Evolutionary conservation across 805 yeast genomes (phyloP).

Genomic region (Candida ortonii): DNA sequence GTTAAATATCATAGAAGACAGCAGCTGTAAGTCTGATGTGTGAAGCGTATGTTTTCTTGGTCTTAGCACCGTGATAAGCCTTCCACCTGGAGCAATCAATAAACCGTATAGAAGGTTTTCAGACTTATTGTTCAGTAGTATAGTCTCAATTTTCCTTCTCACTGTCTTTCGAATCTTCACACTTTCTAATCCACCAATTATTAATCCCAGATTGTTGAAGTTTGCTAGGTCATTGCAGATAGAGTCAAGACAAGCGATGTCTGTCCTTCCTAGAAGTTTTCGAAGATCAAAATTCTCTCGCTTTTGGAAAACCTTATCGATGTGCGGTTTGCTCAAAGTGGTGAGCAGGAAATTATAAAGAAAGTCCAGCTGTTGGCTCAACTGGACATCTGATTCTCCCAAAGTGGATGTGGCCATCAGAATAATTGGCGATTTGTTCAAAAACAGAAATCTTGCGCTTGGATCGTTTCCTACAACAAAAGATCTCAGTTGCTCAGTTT

Average conservation of each 20-base stretch:
- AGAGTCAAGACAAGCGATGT: constrained; percentile 65
- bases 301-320: constrained; percentile 61
- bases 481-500: constrained; percentile 40
- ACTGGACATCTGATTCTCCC: constrained; percentile 49
- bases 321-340: constrained; percentile 76
- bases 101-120: constrained; percentile 72
- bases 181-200: constrained; percentile 65
- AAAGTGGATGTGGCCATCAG: constrained; percentile 65
- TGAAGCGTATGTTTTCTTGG: constrained; percentile 77
- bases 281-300: constrained; percentile 82
- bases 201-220: constrained; percentile 53
- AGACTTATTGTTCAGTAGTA: constrained; percentile 46
- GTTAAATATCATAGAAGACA: constrained; percentile 68
- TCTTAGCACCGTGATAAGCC: constrained; percentile 64
- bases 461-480: constrained; percentile 44
- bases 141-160: constrained; percentile 55
- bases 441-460: constrained; percentile 53
- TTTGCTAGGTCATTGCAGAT: constrained; percentile 52
- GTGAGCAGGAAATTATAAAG: constrained; percentile 78
- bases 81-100: constrained; percentile 60
- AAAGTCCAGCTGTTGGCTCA: constrained; percentile 64
- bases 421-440: constrained; percentile 65
- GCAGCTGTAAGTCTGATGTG: constrained; percentile 74
- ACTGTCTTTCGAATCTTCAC: constrained; percentile 54
- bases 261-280: constrained; percentile 70